Evolutionary conservation across 345 rosid genomes (phyloP).

Genomic region (Melastoma malabathricum): DNA sequence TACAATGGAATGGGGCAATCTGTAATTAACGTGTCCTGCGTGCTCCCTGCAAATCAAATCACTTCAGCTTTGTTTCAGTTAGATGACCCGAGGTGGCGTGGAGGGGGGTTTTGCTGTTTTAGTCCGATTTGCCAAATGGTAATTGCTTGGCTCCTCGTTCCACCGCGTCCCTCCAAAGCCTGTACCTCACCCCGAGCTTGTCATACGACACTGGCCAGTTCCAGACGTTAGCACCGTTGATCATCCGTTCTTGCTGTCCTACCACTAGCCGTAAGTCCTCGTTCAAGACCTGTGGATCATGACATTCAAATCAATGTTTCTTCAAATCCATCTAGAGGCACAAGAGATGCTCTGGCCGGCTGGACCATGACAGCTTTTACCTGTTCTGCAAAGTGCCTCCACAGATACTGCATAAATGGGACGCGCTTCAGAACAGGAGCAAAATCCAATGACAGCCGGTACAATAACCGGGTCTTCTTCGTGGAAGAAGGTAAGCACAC

Average conservation of each 20-base stretch:
- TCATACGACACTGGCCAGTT: conserved; percentile 84
- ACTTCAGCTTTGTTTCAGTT: too few relatives aligned
- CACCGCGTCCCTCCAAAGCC: conserved; percentile 73
- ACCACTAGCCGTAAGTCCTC: conserved; percentile 80
- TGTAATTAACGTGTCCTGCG: too few relatives aligned
- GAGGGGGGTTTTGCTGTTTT: background rate
- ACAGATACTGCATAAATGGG: conserved; percentile 74
- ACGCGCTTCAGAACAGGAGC: conserved; percentile 70
- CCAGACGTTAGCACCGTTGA: conserved; percentile 81
- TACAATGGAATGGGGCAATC: too few relatives aligned
- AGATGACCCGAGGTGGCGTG: too few relatives aligned
- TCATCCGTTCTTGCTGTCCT: conserved; percentile 94
- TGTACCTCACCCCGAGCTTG: conserved; percentile 88
- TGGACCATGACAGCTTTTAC: conserved; percentile 15
- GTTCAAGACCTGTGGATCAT: conserved; percentile 56
- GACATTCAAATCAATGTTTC: background rate
- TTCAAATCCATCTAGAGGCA: background rate
- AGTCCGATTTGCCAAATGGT: conserved; percentile 35
- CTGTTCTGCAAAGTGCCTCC: conserved; percentile 96
- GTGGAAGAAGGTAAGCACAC: conserved; percentile 87
- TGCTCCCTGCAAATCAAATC: too few relatives aligned
- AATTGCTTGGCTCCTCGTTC: conserved; percentile 50
- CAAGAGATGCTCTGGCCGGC: too few relatives aligned
- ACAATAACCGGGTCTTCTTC: conserved; percentile 65
- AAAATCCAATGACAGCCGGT: conserved; percentile 93